Evolutionary conservation across 208 protist genomes (phyloP).

Genomic region (Leptomonas seymouri): DNA sequence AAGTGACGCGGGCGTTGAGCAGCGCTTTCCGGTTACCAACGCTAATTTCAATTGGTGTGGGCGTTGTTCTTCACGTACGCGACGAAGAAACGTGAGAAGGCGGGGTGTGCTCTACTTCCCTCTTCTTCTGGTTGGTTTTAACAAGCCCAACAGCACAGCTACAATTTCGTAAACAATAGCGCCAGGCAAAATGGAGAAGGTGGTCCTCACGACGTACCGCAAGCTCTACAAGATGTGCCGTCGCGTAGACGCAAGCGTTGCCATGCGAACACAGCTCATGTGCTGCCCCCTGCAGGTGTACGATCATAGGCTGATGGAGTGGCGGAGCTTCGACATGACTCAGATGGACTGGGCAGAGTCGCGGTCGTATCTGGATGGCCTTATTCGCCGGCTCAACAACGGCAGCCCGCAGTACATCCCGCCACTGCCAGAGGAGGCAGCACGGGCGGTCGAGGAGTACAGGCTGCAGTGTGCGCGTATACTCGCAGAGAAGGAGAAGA

Average conservation of each 20-base stretch:
- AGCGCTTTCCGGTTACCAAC: too few species aligned
- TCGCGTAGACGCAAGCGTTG: constrained; percentile 52
- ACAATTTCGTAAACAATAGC: too few species aligned
- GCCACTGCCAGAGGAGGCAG: constrained; percentile 27
- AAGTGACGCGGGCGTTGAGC: too few species aligned
- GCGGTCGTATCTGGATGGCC: constrained; percentile 67
- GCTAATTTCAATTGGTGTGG: too few species aligned
- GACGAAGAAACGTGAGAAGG: too few species aligned
- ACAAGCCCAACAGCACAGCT: too few species aligned
- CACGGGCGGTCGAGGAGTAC: constrained; percentile 17
- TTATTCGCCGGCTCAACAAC: constrained; percentile 77
- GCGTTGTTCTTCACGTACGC: too few species aligned
- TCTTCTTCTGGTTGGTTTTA: too few species aligned
- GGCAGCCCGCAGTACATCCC: constrained; percentile 71
- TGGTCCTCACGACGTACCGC: constrained; percentile 73
- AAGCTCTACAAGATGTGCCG: constrained; percentile 70
- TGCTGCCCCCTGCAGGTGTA: constrained; percentile 67
- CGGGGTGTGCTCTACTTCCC: too few species aligned
- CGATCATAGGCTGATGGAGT: constrained; percentile 57
- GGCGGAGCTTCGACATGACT: constrained; percentile 51
- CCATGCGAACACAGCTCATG: constrained; percentile 62
- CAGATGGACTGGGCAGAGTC: constrained; percentile 63
- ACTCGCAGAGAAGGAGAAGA: constrained; percentile 6
- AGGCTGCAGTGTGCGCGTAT: constrained; percentile 18
- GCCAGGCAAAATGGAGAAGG: constrained; percentile 55